Percentiles rank a stretch among this genome's conserved stretches.
These are phyloP conservation scores for Camillea tinctor DNA, from an alignment of 2,329 filamentous ascomycete species.

Conservation along the genomic window DNA sequence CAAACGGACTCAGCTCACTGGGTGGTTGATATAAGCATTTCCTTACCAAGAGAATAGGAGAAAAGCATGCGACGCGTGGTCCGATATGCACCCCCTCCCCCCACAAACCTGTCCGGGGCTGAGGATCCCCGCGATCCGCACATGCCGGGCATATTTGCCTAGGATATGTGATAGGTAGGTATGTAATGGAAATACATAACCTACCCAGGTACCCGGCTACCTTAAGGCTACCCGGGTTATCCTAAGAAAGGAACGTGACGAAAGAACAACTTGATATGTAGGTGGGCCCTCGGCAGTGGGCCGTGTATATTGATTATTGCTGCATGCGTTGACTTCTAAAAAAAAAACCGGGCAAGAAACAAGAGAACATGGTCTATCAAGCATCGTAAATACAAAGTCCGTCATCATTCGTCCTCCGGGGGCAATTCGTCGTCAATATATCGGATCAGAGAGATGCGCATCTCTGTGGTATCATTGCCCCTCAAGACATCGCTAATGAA, in stretches of 20 bases:
- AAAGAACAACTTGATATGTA: not conserved
- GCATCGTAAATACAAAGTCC: conserved; percentile 1
- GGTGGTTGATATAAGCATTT: not conserved
- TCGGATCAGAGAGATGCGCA: conserved; percentile 86
- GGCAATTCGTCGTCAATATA: conserved; percentile 98
- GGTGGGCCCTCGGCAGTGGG: not conserved
- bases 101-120: not conserved
- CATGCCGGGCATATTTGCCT: not conserved
- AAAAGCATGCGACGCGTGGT: not conserved
- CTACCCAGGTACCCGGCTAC: not conserved
- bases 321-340: not conserved
- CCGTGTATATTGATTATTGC: not conserved
- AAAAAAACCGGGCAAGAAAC: not conserved
- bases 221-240: not conserved
- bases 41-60: not conserved
- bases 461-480: conserved; percentile 95
- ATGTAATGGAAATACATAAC: no score
- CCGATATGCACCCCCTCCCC: not conserved
- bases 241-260: not conserved
- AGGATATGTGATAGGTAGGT: no score
- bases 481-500: conserved; percentile 92
- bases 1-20: not conserved
- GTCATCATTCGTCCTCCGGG: conserved; percentile 80
- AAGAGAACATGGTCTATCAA: not conserved
- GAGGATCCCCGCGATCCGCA: not conserved